A percentile compares a stretch with the other conserved stretches of the same genome.
Conservation (phyloP, 768 basidiomycete species). For the Suillus subluteus region DNA sequence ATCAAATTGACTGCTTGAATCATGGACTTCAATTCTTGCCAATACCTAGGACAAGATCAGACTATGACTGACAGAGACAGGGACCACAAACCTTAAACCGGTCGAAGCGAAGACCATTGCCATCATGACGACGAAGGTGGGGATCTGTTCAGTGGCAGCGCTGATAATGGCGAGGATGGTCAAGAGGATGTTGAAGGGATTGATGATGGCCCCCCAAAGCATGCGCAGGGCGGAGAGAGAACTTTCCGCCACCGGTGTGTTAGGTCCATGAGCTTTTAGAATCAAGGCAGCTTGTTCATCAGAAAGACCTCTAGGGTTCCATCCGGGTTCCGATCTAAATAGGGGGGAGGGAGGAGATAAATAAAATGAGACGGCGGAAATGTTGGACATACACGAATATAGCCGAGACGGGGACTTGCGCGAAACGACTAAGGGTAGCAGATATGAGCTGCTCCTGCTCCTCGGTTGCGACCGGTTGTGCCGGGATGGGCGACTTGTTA, state of each 20-base stretch:
- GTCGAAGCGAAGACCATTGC: constrained; percentile 40
- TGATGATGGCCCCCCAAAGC: constrained; percentile 37
- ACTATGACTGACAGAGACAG: not conserved
- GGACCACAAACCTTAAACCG: constrained; percentile 27
- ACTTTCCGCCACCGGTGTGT: constrained; percentile 35
- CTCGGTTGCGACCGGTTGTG: not conserved
- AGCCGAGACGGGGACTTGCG: constrained; percentile 25
- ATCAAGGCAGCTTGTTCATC: constrained; percentile 22
- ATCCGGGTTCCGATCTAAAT: constrained; percentile 28
- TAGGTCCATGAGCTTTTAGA: constrained; percentile 29
- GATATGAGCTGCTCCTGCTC: not conserved
- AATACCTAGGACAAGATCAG: constrained; percentile 22
- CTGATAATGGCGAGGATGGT: constrained; percentile 35
- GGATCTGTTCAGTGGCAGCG: constrained; percentile 35
- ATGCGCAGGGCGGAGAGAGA: constrained; percentile 32
- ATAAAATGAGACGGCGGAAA: not conserved
- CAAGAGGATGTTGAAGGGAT: constrained; percentile 39
- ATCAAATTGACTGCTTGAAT: constrained; percentile 38
- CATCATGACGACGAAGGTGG: constrained; percentile 40
- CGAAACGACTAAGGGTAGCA: constrained; percentile 29
- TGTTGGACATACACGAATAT: constrained; percentile 27
- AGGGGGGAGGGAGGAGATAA: constrained; percentile 7
- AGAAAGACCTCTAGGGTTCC: constrained; percentile 28
- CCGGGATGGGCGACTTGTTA: not conserved
- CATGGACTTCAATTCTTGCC: constrained; percentile 39